Conservation (phyloP, 768 basidiomycete genomes). For the Lepiota venenata region DNA sequence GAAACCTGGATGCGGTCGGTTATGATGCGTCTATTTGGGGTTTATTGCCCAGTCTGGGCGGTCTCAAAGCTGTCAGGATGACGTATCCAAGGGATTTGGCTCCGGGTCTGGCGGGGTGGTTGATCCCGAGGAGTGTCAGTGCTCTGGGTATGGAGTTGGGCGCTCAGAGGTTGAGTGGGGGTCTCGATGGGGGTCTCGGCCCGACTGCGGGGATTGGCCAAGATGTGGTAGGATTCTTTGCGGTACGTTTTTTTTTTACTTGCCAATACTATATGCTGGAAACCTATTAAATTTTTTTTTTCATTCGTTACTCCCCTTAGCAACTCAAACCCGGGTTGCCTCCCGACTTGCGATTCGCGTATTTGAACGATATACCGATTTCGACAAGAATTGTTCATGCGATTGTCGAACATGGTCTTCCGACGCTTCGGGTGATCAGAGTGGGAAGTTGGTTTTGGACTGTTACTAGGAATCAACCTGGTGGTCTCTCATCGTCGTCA, state of each 20-base stretch:
- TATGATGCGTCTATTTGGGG: slow-evolving; percentile 74
- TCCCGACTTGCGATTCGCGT: slow-evolving; percentile 48
- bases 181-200: slow-evolving; percentile 39
- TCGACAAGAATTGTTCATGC: slow-evolving; percentile 29
- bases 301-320: slow-evolving; percentile 24
- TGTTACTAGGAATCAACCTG: slow-evolving; percentile 27
- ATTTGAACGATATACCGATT: slow-evolving; percentile 46
- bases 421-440: slow-evolving; percentile 53
- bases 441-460: slow-evolving; percentile 56
- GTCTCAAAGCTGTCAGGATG: slow-evolving; percentile 52
- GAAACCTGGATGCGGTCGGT: slow-evolving; percentile 48
- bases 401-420: slow-evolving; percentile 59
- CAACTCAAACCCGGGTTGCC: slow-evolving; percentile 61
- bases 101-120: slow-evolving; percentile 62
- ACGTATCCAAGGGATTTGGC: slow-evolving; percentile 63
- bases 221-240: slow-evolving; percentile 3
- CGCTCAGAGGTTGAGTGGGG: slow-evolving; percentile 32
- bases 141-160: slow-evolving; percentile 44
- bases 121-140: slow-evolving; percentile 53
- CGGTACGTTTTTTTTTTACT: slow-evolving; percentile 3
- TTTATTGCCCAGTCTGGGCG: slow-evolving; percentile 54
- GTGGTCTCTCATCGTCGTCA: slow-evolving; percentile 7
- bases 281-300: neutral
- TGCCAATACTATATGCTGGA: neutral
- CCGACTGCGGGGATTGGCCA: slow-evolving; percentile 5